These are phyloP conservation scores for Pascua guehoae DNA, from an alignment of 1,284 basidiomycete genomes.

Conservation along the genomic window DNA sequence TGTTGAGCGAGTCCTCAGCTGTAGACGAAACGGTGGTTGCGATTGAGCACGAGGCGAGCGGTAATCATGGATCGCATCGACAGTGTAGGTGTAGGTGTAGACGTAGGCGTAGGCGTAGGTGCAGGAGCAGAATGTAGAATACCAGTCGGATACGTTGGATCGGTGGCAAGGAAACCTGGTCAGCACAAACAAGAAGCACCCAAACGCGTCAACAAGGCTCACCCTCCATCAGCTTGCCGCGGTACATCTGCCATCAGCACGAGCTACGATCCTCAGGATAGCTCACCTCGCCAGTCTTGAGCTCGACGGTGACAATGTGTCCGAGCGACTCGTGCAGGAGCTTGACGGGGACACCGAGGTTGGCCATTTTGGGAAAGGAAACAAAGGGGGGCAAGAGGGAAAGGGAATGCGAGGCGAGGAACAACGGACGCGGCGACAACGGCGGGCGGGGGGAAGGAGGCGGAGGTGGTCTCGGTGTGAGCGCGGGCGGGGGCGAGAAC, in stretches of 20 bases:
- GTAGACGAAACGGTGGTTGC: constrained; percentile 10
- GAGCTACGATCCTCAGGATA: too few relatives aligned
- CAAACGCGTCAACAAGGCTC: background rate
- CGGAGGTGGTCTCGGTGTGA: background rate
- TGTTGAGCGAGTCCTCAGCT: constrained; percentile 99
- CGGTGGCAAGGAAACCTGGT: constrained; percentile 1
- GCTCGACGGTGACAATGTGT: constrained; percentile 94
- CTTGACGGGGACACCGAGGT: constrained; percentile 85
- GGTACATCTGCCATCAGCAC: constrained; percentile 66
- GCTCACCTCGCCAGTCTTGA: constrained; percentile 72
- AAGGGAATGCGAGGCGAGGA: background rate
- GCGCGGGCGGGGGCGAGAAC: too few relatives aligned
- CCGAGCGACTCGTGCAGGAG: constrained; percentile 90
- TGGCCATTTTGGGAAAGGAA: constrained; percentile 47
- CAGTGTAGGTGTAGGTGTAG: background rate
- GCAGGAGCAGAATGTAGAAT: background rate
- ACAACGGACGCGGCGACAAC: too few relatives aligned
- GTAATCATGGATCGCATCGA: background rate
- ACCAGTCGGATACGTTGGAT: background rate
- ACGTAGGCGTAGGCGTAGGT: background rate
- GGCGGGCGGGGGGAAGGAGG: background rate
- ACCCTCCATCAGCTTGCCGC: constrained; percentile 96
- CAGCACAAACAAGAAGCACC: background rate
- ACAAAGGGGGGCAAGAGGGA: background rate
- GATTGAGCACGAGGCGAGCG: background rate